Conservation (phyloP, 768 basidiomycete genomes). For the Mycena galopus region DNA sequence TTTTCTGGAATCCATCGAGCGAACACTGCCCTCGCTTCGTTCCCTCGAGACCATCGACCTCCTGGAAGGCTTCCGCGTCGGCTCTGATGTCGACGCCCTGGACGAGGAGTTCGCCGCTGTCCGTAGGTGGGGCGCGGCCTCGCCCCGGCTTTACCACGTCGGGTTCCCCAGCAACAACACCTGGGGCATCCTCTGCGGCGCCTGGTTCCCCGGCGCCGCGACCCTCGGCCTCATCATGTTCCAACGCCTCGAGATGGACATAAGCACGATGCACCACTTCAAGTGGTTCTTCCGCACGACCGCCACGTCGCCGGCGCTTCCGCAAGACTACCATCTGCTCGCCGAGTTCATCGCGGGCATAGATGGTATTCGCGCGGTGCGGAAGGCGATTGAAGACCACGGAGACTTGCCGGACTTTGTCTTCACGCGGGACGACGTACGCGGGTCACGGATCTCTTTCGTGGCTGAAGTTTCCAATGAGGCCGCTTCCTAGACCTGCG, state of each 20-base stretch:
- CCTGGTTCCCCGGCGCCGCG: slow-evolving; percentile 4
- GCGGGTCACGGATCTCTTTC: background rate
- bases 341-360: slow-evolving; percentile 6
- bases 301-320: background rate
- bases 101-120: slow-evolving; percentile 6
- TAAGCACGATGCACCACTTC: slow-evolving; percentile 2
- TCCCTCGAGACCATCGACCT: background rate
- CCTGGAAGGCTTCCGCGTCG: background rate
- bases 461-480: background rate
- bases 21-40: background rate
- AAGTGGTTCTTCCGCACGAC: background rate
- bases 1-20: slow-evolving; percentile 3
- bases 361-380: background rate
- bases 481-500: too few relatives aligned
- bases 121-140: background rate
- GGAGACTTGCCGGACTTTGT: slow-evolving; percentile 1
- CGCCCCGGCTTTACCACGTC: background rate
- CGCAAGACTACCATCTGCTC: background rate
- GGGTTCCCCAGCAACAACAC: background rate
- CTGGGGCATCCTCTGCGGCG: slow-evolving; percentile 1
- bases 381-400: background rate
- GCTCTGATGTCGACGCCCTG: background rate
- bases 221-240: background rate
- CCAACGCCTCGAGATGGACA: background rate
- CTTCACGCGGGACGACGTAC: background rate